Evolutionary conservation across 176 grass and related monocot species (phyloP).

Genomic region (Poa annua): DNA sequence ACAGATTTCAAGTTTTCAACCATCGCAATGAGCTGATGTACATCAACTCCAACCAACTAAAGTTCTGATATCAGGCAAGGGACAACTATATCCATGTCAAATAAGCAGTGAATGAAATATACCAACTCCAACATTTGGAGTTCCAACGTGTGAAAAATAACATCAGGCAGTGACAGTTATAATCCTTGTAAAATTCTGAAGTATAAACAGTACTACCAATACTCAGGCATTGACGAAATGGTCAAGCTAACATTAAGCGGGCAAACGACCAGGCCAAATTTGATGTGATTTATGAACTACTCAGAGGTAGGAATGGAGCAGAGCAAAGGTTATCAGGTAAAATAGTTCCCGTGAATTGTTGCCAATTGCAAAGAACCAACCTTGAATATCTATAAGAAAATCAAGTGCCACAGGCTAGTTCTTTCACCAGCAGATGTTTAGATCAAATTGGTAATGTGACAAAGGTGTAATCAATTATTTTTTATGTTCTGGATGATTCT

Average conservation of each 20-base stretch:
- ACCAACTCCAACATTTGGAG: background rate
- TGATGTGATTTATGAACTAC: background rate
- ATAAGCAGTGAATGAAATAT: background rate
- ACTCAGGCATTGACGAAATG: background rate
- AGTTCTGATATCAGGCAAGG: background rate
- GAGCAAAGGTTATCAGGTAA: background rate
- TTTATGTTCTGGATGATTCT: background rate
- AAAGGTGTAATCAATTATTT: too few species aligned
- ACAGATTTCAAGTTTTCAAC: background rate
- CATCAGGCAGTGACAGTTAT: background rate
- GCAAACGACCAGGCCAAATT: background rate
- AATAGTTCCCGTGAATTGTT: background rate
- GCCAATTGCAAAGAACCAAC: background rate
- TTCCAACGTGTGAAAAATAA: background rate
- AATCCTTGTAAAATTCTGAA: background rate
- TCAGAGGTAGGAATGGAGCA: background rate
- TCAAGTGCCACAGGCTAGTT: constrained; percentile 24
- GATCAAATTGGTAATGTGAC: background rate
- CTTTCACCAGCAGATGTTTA: background rate
- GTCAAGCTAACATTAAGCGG: background rate
- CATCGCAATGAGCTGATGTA: background rate
- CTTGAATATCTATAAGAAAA: background rate
- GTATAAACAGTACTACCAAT: background rate
- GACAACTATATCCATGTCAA: background rate
- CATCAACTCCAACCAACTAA: background rate